Base-by-base conservation (phyloP, 106 monocot genomes). In the Chionographis japonica region DNA sequence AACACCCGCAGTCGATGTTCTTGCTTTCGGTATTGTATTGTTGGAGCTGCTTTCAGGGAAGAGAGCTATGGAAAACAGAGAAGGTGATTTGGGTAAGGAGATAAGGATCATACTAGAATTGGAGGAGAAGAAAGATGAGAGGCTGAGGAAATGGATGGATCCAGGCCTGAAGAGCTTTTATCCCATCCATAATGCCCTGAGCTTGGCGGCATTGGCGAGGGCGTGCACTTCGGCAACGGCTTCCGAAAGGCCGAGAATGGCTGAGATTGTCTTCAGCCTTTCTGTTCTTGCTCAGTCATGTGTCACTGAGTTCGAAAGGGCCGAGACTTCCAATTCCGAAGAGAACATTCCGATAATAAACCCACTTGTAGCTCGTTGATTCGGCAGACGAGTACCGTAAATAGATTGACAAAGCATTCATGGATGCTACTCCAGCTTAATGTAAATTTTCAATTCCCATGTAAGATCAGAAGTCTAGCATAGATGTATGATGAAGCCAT, bases 41-140 rank as follows among this genome's bases (percentile, higher is more conserved):
- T 53, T 78, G 56, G 83, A 83, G 78, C 55, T 83, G 61, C 69
- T 83, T 3, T 84, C 83, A 8, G 71, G 76, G 37, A 81, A 37
- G 67, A 71, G 66, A 43, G 74, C 59, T 8, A 42, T 79, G 61
- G 51, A 59, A 52, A 54, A 49, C 46, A 58, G 52, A 14, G 66
- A 60, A 41, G 66, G 12, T 18, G 69, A 54, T 15, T 36, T 70
- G 67, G 40, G 60, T 69, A 74, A 38, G 68, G 73, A 77, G 50
- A 70, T 78, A 49, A 56, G 58, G 35, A 40, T 8, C 12, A 62
- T 78, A 9, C 58, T 83, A 13, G 75, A 72, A 2, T 74, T 4
- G 13, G 70, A 68, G 35, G 78, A 75, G 37, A 60, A 62, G 70
- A 74, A 17, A 11, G 67, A 37, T 53, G 78, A 67, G 12, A 78